These are phyloP conservation scores for Sporothrix luriei DNA, from an alignment of 2,329 filamentous ascomycete genomes.

Conservation along the genomic window DNA sequence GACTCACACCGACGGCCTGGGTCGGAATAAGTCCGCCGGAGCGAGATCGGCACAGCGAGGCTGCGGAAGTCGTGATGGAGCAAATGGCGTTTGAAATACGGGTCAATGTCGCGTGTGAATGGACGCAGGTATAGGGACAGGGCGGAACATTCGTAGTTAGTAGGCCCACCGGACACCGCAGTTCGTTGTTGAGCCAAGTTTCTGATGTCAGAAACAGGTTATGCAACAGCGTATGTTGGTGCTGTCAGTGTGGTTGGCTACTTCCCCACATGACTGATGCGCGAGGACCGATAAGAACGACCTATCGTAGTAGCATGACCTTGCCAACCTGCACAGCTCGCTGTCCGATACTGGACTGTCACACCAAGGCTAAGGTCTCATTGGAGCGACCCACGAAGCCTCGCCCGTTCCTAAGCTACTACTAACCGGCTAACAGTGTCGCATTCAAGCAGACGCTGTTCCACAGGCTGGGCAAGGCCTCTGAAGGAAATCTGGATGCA, in stretches of 20 bases:
- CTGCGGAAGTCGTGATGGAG: background rate
- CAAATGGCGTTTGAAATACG: background rate
- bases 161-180: background rate
- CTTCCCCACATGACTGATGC: constrained; percentile 19
- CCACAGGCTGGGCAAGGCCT: background rate
- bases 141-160: background rate
- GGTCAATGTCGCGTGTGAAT: background rate
- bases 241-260: constrained; percentile 11
- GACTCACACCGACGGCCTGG: constrained; percentile 15
- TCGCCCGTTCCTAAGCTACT: constrained; percentile 9
- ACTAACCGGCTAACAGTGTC: constrained; percentile 8
- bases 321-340: background rate
- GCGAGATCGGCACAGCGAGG: constrained; percentile 26
- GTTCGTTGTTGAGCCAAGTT: background rate
- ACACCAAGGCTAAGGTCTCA: constrained; percentile 10
- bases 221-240: background rate
- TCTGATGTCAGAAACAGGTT: background rate
- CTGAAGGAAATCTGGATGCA: background rate
- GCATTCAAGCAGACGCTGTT: constrained; percentile 7
- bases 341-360: background rate
- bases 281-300: constrained; percentile 8
- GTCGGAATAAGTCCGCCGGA: constrained; percentile 18
- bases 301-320: constrained; percentile 22
- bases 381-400: constrained; percentile 7
- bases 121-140: background rate